phyloP scores from a whole-genome alignment of 2,329 filamentous ascomycete genomes.

The Fusarium scirpi region DNA sequence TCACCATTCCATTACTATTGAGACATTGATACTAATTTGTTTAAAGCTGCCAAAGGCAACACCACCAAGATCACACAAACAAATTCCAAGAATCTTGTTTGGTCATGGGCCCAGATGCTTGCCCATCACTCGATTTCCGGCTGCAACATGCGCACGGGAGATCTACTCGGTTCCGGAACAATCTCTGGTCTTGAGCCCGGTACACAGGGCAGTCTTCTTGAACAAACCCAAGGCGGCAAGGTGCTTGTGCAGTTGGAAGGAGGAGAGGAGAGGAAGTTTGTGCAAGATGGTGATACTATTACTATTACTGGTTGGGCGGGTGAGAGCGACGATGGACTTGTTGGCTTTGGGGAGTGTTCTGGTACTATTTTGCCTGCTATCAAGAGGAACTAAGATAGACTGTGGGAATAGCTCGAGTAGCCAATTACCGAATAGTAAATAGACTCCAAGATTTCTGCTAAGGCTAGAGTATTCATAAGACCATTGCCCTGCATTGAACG shows the following conservation, averaged over 20 bases:
- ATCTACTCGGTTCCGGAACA: slow-evolving; percentile 82
- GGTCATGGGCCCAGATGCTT: slow-evolving; percentile 87
- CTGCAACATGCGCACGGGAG: slow-evolving; percentile 79
- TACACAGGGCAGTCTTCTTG: slow-evolving; percentile 76
- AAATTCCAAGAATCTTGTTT: slow-evolving; percentile 67
- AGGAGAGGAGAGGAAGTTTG: slow-evolving; percentile 76
- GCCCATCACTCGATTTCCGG: slow-evolving; percentile 83
- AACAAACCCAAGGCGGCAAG: slow-evolving; percentile 79
- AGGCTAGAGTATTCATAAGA: no score
- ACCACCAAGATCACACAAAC: slow-evolving; percentile 49
- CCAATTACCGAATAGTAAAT: no score
- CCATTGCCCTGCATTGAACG: no score
- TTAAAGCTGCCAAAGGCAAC: slow-evolving; percentile 48
- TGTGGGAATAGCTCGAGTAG: no score
- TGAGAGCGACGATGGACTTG: slow-evolving; percentile 7
- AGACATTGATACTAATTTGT: background rate
- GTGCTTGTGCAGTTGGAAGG: slow-evolving; percentile 69
- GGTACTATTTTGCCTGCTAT: slow-evolving; percentile 16
- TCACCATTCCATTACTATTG: rapidly evolving
- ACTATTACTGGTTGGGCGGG: slow-evolving; percentile 39
- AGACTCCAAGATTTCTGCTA: no score
- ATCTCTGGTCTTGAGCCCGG: slow-evolving; percentile 75
- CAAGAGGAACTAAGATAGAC: background rate
- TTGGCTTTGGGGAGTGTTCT: slow-evolving; percentile 41
- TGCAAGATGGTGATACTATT: slow-evolving; percentile 78